Conservation (phyloP, 371 early-diverging fungal species). For the Zychaea mexicana region DNA sequence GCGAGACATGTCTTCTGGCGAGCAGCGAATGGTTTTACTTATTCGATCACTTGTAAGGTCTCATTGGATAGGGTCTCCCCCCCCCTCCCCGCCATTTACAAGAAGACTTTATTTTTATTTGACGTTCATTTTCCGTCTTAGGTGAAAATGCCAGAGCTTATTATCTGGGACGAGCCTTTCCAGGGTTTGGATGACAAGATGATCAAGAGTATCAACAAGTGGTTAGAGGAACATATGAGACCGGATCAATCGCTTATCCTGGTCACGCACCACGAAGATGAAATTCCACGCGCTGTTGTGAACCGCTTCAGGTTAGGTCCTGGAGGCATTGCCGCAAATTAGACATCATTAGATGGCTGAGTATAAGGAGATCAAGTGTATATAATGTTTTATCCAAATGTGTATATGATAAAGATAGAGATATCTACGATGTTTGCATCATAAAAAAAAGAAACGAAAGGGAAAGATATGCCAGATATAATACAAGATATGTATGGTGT, state of each 20-base stretch:
- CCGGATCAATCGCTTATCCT: conserved; percentile 55
- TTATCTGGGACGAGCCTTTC: conserved; percentile 68
- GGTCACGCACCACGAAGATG: conserved; percentile 67
- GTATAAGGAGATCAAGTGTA: no score
- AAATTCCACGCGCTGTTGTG: conserved; percentile 49
- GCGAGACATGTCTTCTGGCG: conserved; percentile 52
- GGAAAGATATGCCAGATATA: not conserved
- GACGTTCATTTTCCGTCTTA: not conserved
- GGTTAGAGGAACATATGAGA: conserved; percentile 51
- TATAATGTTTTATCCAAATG: not conserved
- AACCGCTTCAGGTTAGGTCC: conserved; percentile 34
- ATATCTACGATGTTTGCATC: not conserved
- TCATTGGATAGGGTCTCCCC: no score
- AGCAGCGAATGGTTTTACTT: conserved; percentile 57
- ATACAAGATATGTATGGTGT: not conserved
- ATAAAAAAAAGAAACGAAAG: not conserved
- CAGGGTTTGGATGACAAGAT: conserved; percentile 56
- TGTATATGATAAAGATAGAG: no score
- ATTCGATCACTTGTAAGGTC: conserved; percentile 48
- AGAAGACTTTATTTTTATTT: not conserved
- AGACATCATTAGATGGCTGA: no score
- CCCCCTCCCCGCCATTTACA: no score
- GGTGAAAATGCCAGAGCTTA: conserved; percentile 52
- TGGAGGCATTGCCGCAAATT: conserved; percentile 28
- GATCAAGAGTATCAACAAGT: conserved; percentile 48